A percentile compares a stretch with the other conserved stretches of the same genome.
Conservation (phyloP, 192 early-diverging fungal species). For the Anaeromyces robustus region DNA sequence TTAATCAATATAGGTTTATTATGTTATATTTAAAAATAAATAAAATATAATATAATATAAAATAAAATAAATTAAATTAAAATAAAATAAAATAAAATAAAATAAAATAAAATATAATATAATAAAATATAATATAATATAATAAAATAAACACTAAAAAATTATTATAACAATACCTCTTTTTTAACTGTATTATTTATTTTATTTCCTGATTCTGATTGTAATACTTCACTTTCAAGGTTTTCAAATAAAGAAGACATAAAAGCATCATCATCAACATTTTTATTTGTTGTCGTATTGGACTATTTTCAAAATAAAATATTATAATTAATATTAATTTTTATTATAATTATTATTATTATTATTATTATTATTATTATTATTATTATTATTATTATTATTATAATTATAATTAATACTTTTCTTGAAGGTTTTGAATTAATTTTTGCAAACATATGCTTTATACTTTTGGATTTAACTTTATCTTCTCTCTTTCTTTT, state of each 20-base stretch:
- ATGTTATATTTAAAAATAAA: too few species aligned
- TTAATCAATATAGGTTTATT: too few species aligned
- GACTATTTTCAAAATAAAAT: not conserved
- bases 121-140: too few species aligned
- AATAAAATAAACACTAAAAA: too few species aligned
- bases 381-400: too few species aligned
- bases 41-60: too few species aligned
- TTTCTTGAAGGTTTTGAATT: not conserved
- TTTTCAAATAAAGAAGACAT: not conserved
- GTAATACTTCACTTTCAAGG: slow-evolving; percentile 3
- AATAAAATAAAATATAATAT: too few species aligned
- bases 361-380: too few species aligned
- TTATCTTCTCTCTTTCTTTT: slow-evolving; percentile 3
- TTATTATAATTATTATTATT: not conserved
- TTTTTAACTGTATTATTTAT: too few species aligned
- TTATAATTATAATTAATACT: not conserved
- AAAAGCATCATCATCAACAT: slow-evolving; percentile 14
- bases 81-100: too few species aligned
- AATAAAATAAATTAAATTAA: too few species aligned
- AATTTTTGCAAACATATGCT: not conserved
- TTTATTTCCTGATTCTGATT: not conserved
- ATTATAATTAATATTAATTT: not conserved
- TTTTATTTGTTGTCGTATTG: not conserved
- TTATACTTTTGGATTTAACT: not conserved
- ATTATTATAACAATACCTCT: too few species aligned